Evolutionary conservation across 2,329 filamentous ascomycete species (phyloP).

Genomic region (Pestalotiopsis sp.): DNA sequence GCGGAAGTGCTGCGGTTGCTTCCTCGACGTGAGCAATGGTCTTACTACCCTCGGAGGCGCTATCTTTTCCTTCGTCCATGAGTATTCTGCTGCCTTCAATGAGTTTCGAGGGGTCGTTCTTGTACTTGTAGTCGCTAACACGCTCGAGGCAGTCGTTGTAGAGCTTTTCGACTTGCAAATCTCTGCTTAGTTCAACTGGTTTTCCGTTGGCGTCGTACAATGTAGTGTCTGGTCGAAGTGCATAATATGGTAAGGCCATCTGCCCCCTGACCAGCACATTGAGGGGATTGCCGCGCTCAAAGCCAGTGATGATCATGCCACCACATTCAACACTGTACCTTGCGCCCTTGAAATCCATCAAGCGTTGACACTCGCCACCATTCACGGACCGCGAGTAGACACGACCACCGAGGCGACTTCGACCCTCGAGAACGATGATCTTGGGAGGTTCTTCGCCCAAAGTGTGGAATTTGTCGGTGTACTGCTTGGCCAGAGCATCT

Average conservation of each 20-base stretch:
- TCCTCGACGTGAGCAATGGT: conserved; percentile 77
- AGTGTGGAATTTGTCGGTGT: conserved; percentile 67
- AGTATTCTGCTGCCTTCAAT: conserved; percentile 82
- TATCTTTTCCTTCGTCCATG: conserved; percentile 82
- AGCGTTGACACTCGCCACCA: conserved; percentile 57
- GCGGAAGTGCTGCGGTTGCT: conserved; percentile 61
- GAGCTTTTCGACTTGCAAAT: conserved; percentile 83
- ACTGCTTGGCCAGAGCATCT: conserved; percentile 81
- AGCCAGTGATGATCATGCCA: conserved; percentile 97
- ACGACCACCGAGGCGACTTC: conserved; percentile 83
- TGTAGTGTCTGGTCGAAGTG: conserved; percentile 77
- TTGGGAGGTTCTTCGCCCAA: conserved; percentile 69
- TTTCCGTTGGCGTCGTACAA: conserved; percentile 84
- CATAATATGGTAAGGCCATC: conserved; percentile 82
- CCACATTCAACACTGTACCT: conserved; percentile 92
- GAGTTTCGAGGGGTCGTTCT: conserved; percentile 67
- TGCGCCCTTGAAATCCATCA: conserved; percentile 54
- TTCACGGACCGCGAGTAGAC: conserved; percentile 80
- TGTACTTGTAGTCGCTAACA: conserved; percentile 87
- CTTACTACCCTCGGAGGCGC: conserved; percentile 66
- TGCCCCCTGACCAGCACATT: conserved; percentile 91
- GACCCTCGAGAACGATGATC: conserved; percentile 83
- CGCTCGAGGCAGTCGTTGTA: conserved; percentile 95
- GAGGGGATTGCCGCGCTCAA: conserved; percentile 91
- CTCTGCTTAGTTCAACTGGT: conserved; percentile 75